Conservation (phyloP, 2,329 filamentous ascomycete genomes). For the Alternaria longipes region DNA sequence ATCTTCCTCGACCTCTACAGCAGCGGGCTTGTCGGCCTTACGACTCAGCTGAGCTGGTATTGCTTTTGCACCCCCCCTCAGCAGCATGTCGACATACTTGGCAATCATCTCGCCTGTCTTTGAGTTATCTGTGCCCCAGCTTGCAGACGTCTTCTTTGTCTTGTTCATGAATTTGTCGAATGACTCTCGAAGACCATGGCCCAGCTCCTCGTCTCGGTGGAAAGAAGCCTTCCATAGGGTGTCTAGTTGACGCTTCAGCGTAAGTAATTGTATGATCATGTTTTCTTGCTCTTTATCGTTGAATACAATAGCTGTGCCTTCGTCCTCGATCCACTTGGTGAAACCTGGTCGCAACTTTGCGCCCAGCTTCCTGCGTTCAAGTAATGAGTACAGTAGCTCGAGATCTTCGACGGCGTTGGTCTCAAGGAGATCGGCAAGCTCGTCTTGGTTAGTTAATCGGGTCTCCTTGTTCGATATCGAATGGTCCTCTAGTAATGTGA, state of each 20-base stretch:
- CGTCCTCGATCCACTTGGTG: constrained; percentile 77
- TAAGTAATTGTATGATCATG: constrained; percentile 85
- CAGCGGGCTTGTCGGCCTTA: constrained; percentile 62
- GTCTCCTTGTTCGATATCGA: constrained; percentile 74
- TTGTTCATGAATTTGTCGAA: constrained; percentile 95
- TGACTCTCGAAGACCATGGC: constrained; percentile 80
- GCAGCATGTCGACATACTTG: constrained; percentile 90
- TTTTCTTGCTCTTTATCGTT: constrained; percentile 80
- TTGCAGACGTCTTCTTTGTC: constrained; percentile 72
- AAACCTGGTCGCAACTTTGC: constrained; percentile 76
- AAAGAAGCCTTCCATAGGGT: constrained; percentile 80
- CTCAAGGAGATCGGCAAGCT: constrained; percentile 77
- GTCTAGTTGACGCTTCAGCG: constrained; percentile 82
- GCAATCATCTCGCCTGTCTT: constrained; percentile 99
- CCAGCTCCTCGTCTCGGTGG: constrained; percentile 76
- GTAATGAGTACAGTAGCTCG: constrained; percentile 78
- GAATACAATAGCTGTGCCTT: constrained; percentile 80
- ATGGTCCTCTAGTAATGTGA: constrained; percentile 75
- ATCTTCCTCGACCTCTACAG: constrained; percentile 69
- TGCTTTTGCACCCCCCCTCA: constrained; percentile 87
- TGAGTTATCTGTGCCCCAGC: constrained; percentile 83
- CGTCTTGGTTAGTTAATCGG: constrained; percentile 65
- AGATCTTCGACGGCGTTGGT: constrained; percentile 75
- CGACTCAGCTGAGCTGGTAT: constrained; percentile 75
- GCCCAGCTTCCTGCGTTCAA: constrained; percentile 76